Conservation (phyloP, 2,329 filamentous ascomycete genomes). For the Sclerotinia trifoliorum region DNA sequence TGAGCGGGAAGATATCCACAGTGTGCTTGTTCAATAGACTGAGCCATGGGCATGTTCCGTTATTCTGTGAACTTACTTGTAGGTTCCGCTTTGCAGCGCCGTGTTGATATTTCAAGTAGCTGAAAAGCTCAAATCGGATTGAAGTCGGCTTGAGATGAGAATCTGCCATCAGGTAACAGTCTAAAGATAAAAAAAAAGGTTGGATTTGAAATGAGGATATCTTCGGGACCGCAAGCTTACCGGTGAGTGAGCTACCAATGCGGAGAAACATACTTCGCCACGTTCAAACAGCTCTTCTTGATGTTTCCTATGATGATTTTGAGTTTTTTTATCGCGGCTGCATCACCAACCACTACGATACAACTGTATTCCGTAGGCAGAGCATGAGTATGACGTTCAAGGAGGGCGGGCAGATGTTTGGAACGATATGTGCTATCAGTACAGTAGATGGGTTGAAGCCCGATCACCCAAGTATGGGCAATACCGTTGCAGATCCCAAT, state of each 20-base stretch:
- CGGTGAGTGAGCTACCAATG: constrained; percentile 5
- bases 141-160: background rate
- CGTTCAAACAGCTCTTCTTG: background rate
- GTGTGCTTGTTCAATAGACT: background rate
- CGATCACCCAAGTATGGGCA: background rate
- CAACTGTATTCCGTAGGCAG: no score
- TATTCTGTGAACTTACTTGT: constrained; percentile 1
- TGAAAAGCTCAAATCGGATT: background rate
- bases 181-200: background rate
- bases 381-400: background rate
- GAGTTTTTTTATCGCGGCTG: background rate
- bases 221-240: background rate
- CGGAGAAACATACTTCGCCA: constrained; percentile 1
- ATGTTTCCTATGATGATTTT: background rate
- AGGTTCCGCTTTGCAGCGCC: background rate
- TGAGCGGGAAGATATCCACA: background rate
- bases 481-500: background rate
- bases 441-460: background rate
- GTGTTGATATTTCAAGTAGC: background rate
- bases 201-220: background rate
- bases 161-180: background rate
- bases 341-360: background rate
- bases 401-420: background rate
- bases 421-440: no score
- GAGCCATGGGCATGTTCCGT: background rate